Evolutionary conservation across 2,329 filamentous ascomycete species (phyloP), one percentile per base, ranked within the genome.

Genomic region (Chrysoporthe puriensis): DNA sequence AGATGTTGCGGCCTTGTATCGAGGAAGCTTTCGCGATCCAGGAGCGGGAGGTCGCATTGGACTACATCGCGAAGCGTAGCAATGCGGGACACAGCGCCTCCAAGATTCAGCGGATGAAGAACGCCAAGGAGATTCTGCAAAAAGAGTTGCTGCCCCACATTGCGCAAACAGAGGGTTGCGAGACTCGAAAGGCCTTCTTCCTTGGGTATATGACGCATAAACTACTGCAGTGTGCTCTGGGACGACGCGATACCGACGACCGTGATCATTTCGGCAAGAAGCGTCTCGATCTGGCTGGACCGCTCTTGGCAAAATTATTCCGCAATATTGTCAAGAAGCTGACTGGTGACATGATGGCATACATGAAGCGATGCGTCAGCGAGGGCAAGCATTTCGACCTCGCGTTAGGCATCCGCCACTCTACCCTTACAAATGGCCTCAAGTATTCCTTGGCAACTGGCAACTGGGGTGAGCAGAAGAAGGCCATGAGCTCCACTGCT

Each of bases 401-500:
- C 54, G 92, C 92, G 16, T 87, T 97, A 68, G 96, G 94, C 73
- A 91, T 98, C 75, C 98, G 97, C 82, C 90, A 91, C 32, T 91
- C 90, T 70, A 97, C 96, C 26, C 86, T 99, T 72, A 97, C 94
- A 26, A 96, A 96, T 76, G 96, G 95, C 62, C 82, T 99, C 72
- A 97, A 97, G 77, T 99, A 99, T 80, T 97, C 96, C 63, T 85
- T 99, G 70, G 95, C 96, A 36, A 99, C 96, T 16, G 96, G 96
- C 72, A 99, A 99, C 81, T 99, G 96, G 96, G 96, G 96, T 76
- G 96, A 99, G 73, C 96, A 99, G 83, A 99, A 98, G 86, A 99
- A 98, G 84, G 94, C 96, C 26, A 92, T 92, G 74, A 95, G 91
- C 73, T 93, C 94, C 1, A 98, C 96, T 71, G 96, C 96, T 59